Evolutionary conservation across 176 grass and related monocot species (phyloP), one percentile per base, ranked within the genome.

Genomic region (Oryza meridionalis): DNA sequence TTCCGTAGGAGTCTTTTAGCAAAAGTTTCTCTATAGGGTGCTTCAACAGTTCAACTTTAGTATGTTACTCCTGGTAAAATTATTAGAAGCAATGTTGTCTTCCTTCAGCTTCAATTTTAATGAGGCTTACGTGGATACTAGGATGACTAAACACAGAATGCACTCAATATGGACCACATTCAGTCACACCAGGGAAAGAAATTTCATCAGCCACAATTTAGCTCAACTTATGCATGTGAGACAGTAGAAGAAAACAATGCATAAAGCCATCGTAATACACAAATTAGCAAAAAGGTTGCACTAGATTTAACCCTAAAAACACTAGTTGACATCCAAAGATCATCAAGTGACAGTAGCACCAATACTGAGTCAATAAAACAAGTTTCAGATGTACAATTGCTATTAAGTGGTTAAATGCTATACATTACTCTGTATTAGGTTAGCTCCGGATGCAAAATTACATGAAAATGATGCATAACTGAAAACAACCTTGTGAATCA

Each of bases 81-180:
- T 85, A 69, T 71, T 78, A 17, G 5, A 64, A 71, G 24, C 2
- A 12, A 3, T 68, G 19, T 35, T 71, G 58, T 42, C 25, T 77
- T 69, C 19, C 0, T 4, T 62, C 27, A 77, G 3, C 17, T 78
- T 63, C 37, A 78, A 78, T 5, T 27, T 42, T 58, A 7, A 43
- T 72, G 11, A 25, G 12, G 65, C 13, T 70, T 76, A 53, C 38
- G 67, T 21, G 1, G 3, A 77, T 33, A 45, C 11, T 61, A 77
- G 37, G 78, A 13, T 71, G 37, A 35, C 24, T 62, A 14, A 45
- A 85, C 43, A 17, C 24, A 61, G 47, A 64, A 78, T 71, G 38
- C 50, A 78, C 40, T 71, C 77, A 67, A 72, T 79, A 79, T 64
- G 29, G 29, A 31, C 38, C 4, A 19, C 51, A 65, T 29, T 31